Percentiles rank a stretch among this genome's conserved stretches.
Evolutionary conservation across 805 yeast genomes (phyloP).

Genomic region (Yamadazyma nakazawae): DNA sequence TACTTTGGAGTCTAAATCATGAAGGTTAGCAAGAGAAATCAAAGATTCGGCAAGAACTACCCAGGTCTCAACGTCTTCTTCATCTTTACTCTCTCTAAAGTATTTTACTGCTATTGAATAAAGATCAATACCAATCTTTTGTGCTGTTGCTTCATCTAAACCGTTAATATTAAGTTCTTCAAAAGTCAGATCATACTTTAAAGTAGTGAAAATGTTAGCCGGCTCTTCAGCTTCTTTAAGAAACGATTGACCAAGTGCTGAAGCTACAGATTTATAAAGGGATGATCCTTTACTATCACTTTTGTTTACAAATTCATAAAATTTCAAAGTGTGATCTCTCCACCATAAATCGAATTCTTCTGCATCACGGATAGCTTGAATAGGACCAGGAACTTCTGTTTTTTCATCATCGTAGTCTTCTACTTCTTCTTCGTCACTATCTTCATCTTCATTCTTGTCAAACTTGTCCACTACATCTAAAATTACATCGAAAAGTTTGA

Average conservation of each 20-base stretch:
- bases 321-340: slow-evolving; percentile 42
- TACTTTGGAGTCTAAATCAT: slow-evolving; percentile 59
- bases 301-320: slow-evolving; percentile 26
- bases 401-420: slow-evolving; percentile 20
- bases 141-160: slow-evolving; percentile 40
- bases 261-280: slow-evolving; percentile 31
- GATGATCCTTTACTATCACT: slow-evolving; percentile 21
- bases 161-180: slow-evolving; percentile 32
- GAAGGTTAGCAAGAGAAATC: slow-evolving; percentile 73
- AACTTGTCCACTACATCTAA: slow-evolving; percentile 48
- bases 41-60: slow-evolving; percentile 83
- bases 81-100: slow-evolving; percentile 57
- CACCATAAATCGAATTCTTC: slow-evolving; percentile 54
- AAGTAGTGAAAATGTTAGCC: slow-evolving; percentile 48
- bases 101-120: slow-evolving; percentile 54
- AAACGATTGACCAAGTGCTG: slow-evolving; percentile 59
- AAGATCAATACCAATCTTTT: slow-evolving; percentile 44
- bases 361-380: slow-evolving; percentile 27
- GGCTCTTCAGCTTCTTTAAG: slow-evolving; percentile 66
- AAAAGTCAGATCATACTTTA: slow-evolving; percentile 54
- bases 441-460: slow-evolving; percentile 13
- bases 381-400: slow-evolving; percentile 28
- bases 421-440: slow-evolving; percentile 25
- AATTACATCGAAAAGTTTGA: slow-evolving; percentile 63
- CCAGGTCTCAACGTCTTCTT: slow-evolving; percentile 60